These are phyloP conservation scores for Phialophora verrucosa DNA, from an alignment of 2,329 filamentous ascomycete genomes.

Conservation along the genomic window DNA sequence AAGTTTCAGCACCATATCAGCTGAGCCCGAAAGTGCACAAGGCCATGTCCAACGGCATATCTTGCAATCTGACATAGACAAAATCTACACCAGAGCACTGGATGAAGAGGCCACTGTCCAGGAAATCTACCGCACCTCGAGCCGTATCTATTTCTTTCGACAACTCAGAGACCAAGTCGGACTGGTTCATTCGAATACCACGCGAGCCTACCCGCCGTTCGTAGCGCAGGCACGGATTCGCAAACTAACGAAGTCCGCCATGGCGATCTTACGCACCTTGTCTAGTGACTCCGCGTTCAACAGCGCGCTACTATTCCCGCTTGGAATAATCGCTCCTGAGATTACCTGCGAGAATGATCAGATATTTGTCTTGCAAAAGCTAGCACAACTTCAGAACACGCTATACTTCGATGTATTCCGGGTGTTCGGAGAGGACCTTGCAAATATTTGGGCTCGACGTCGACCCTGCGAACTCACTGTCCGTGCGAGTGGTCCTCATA, in stretches of 20 bases:
- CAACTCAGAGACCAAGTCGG: constrained; percentile 11
- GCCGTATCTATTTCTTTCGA: constrained; percentile 15
- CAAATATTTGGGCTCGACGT: neutral
- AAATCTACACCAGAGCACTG: neutral
- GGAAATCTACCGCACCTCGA: constrained; percentile 17
- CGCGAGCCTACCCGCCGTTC: constrained; percentile 4
- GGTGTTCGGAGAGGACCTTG: constrained; percentile 11
- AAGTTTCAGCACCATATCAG: constrained; percentile 10
- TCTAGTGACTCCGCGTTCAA: constrained; percentile 4
- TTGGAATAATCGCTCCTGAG: constrained; percentile 11
- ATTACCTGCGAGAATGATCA: constrained; percentile 3
- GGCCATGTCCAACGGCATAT: neutral
- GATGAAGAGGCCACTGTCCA: neutral
- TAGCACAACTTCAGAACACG: neutral
- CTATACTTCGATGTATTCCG: constrained; percentile 9
- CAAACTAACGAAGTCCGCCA: neutral
- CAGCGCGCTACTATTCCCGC: constrained; percentile 8
- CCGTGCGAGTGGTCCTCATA: neutral
- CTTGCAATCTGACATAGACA: neutral
- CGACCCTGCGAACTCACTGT: neutral
- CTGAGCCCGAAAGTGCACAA: neutral
- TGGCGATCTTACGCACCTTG: neutral
- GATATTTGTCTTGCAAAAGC: constrained; percentile 4
- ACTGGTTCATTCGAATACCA: neutral
- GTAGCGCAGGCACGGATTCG: constrained; percentile 13